Evolutionary conservation across 805 yeast genomes (phyloP).

Genomic region (Saturnispora zaruensis): DNA sequence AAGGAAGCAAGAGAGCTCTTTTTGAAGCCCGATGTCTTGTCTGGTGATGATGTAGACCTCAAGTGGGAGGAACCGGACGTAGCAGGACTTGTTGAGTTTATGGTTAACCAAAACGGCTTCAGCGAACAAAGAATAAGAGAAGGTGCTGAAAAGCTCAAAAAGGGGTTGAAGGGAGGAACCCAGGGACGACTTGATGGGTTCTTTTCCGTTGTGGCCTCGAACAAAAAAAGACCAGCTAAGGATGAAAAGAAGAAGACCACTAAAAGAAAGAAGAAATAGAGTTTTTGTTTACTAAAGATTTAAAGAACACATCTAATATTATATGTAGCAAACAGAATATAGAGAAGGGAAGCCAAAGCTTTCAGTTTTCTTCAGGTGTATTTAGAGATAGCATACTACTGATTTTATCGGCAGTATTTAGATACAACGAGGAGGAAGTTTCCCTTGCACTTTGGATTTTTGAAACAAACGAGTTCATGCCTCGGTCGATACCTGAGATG

Average conservation of each 20-base stretch:
- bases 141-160: constrained; percentile 78
- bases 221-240: constrained; percentile 32
- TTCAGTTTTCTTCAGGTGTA: neutral
- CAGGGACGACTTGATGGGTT: constrained; percentile 93
- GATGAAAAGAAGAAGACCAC: constrained; percentile 20
- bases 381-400: constrained; percentile 1
- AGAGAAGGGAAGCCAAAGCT: neutral
- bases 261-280: constrained; percentile 9
- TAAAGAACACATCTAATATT: neutral
- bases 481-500: constrained; percentile 59
- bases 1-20: constrained; percentile 81
- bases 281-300: neutral
- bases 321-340: neutral
- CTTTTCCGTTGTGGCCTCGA: constrained; percentile 50
- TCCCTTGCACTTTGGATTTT: constrained; percentile 4
- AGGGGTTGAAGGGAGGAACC: constrained; percentile 74
- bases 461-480: constrained; percentile 29
- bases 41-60: constrained; percentile 52
- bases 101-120: constrained; percentile 85
- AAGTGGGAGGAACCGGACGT: constrained; percentile 89
- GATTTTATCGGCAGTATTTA: constrained; percentile 6
- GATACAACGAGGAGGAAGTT: neutral
- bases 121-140: constrained; percentile 84
- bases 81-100: constrained; percentile 70
- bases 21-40: constrained; percentile 68